Evolutionary conservation across 73 alveolate genomes (phyloP).

Genomic region (Tetrahymena borealis): DNA sequence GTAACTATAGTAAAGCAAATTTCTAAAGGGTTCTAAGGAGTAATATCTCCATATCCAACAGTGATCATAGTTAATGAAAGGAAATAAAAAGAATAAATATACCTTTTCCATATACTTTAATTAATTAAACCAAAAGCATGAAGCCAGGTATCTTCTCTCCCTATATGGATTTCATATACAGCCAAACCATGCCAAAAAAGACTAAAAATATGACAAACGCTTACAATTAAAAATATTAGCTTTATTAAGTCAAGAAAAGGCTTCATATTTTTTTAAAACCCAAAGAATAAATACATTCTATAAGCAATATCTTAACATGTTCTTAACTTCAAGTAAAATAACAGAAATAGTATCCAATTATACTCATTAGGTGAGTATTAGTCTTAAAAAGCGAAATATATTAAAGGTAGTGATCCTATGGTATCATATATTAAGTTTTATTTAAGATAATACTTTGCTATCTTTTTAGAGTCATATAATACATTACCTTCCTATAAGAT

Average conservation of each 20-base stretch:
- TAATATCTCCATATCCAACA: slow-evolving; percentile 87
- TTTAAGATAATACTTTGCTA: not conserved
- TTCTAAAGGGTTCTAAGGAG: slow-evolving; percentile 62
- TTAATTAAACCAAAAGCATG: not conserved
- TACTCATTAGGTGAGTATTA: not conserved
- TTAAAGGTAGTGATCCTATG: not conserved
- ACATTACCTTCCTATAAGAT: not conserved
- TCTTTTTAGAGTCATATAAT: not conserved
- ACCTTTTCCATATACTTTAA: not conserved
- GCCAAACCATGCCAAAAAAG: not conserved
- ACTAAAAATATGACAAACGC: not conserved
- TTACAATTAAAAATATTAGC: not conserved
- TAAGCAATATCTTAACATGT: not conserved
- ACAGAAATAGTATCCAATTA: not conserved
- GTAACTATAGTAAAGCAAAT: slow-evolving; percentile 46
- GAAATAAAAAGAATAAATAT: slow-evolving; percentile 70
- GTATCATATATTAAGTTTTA: not conserved
- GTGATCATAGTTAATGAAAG: slow-evolving; percentile 88
- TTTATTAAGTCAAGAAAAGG: not conserved
- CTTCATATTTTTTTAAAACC: not conserved
- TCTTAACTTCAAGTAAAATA: not conserved
- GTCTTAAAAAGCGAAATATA: not conserved
- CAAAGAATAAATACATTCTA: not conserved
- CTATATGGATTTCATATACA: not conserved
- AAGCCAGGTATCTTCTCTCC: not conserved